Conservation (phyloP, 73 alveolate species). For the Blepharisma stoltei region DNA sequence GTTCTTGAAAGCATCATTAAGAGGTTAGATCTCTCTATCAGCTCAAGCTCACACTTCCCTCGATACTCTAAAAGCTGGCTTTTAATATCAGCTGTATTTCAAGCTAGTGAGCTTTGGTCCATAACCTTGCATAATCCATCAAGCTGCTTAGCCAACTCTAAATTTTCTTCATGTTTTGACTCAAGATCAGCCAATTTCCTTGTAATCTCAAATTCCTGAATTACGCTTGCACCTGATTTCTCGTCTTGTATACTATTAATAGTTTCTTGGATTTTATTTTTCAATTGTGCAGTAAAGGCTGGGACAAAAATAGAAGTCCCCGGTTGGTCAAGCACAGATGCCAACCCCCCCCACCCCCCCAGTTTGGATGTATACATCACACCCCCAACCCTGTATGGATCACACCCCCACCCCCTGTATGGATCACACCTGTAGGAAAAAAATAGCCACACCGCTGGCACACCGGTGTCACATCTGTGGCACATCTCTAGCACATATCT, state of each 20-base stretch:
- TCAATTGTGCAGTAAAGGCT: neutral
- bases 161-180: slow-evolving; percentile 14
- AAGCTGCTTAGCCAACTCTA: slow-evolving; percentile 6
- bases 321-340: no score
- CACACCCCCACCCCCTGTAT: no score
- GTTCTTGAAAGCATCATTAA: neutral
- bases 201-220: slow-evolving; percentile 19
- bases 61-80: neutral
- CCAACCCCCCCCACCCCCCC: no score
- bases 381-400: no score
- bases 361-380: no score
- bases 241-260: slow-evolving; percentile 22
- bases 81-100: neutral
- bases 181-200: slow-evolving; percentile 5
- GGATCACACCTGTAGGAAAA: no score
- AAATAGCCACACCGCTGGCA: no score
- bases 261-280: slow-evolving; percentile 7
- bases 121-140: neutral
- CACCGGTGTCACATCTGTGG: no score
- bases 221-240: slow-evolving; percentile 8
- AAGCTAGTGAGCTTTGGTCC: slow-evolving; percentile 1
- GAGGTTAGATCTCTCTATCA: slow-evolving; percentile 1
- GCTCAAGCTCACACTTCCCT: slow-evolving; percentile 5
- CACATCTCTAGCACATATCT: no score
- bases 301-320: neutral